Evolutionary conservation across 129 eudicot species (phyloP).

Genomic region (Pulicaria dysenterica): DNA sequence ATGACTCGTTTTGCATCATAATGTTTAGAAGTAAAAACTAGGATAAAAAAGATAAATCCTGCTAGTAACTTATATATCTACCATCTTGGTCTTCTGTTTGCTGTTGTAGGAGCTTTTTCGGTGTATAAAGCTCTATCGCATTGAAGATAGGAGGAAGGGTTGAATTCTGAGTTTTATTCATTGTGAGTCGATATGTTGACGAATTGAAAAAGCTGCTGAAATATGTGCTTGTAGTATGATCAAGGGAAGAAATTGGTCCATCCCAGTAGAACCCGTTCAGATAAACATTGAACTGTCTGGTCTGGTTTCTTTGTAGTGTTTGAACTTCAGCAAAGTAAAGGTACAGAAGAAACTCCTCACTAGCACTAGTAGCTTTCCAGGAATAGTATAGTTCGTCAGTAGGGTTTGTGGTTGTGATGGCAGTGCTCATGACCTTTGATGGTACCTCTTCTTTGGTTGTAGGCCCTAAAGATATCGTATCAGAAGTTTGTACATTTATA

Average conservation of each 20-base stretch:
- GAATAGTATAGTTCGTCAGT: background rate
- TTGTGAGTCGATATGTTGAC: background rate
- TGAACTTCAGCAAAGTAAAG: constrained; percentile 49
- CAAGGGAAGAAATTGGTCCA: constrained; percentile 13
- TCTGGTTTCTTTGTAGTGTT: constrained; percentile 21
- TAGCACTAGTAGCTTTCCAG: background rate
- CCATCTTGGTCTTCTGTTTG: constrained; percentile 41
- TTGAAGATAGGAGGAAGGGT: constrained; percentile 42
- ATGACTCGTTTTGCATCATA: too few species aligned
- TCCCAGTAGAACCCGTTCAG: constrained; percentile 16
- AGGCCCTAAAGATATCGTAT: background rate
- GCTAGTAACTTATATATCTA: background rate
- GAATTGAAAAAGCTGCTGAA: too few species aligned
- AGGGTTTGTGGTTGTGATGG: background rate
- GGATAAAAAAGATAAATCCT: background rate
- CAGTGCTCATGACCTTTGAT: constrained; percentile 18
- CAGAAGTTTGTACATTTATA: constrained; percentile 14
- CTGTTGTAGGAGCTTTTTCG: constrained; percentile 18
- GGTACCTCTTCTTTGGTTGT: constrained; percentile 24
- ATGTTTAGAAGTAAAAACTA: background rate
- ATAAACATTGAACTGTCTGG: constrained; percentile 45
- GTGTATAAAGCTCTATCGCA: constrained; percentile 39
- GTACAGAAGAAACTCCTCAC: constrained; percentile 23
- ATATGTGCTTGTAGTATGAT: background rate
- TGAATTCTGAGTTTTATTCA: constrained; percentile 22